Percentiles rank a stretch among this genome's conserved stretches.
Evolutionary conservation across 306 rosid species (phyloP).

Genomic region (Coriaria nepalensis): DNA sequence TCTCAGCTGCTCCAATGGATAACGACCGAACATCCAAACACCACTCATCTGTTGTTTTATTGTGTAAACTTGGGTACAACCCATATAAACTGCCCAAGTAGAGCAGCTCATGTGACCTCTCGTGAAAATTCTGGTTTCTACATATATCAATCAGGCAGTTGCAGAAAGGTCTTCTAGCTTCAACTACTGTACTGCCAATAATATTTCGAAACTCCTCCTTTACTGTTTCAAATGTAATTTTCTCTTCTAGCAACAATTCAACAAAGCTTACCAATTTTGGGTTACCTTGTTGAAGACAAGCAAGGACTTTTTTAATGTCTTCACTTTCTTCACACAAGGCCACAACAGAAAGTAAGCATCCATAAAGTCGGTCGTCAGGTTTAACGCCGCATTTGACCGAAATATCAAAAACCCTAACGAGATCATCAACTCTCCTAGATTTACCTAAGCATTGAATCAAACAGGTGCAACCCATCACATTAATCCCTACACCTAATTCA

Average conservation of each 20-base stretch:
- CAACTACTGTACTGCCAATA: conserved; percentile 36
- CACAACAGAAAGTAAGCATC: conserved; percentile 67
- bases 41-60: conserved; percentile 55
- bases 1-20: conserved; percentile 78
- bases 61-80: conserved; percentile 74
- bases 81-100: conserved; percentile 81
- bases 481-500: conserved; percentile 44
- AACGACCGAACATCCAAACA: conserved; percentile 76
- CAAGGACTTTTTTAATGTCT: conserved; percentile 49
- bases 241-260: conserved; percentile 32
- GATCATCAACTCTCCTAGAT: conserved; percentile 46
- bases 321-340: conserved; percentile 36
- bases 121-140: conserved; percentile 41
- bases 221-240: conserved; percentile 40
- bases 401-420: conserved; percentile 45
- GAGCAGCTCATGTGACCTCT: conserved; percentile 84
- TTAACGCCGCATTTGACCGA: conserved; percentile 48
- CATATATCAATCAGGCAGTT: conserved; percentile 91
- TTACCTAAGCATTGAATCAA: conserved; percentile 91
- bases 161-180: conserved; percentile 80
- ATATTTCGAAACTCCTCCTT: conserved; percentile 56
- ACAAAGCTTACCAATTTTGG: conserved; percentile 52
- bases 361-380: conserved; percentile 73
- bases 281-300: conserved; percentile 60
- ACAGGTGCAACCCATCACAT: conserved; percentile 88